Conservation (phyloP, 2,329 filamentous ascomycete species). For the Talaromyces sp. region DNA sequence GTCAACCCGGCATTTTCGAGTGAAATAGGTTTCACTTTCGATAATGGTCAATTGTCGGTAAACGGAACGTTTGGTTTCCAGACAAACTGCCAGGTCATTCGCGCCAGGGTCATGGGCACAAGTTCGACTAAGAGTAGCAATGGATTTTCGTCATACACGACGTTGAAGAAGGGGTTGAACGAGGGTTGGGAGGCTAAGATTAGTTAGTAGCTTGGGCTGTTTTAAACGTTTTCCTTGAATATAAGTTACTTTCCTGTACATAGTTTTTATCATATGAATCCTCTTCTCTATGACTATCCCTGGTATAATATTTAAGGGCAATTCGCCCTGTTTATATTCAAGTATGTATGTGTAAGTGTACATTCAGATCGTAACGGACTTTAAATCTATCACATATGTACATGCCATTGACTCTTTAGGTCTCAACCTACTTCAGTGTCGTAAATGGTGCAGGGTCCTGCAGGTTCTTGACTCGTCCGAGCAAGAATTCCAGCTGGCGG, state of each 20-base stretch:
- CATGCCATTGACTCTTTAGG: neutral
- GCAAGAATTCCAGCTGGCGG: slow-evolving; percentile 69
- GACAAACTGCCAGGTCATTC: slow-evolving; percentile 25
- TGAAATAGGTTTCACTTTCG: slow-evolving; percentile 56
- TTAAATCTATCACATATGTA: neutral
- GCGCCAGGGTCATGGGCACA: slow-evolving; percentile 27
- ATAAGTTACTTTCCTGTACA: neutral
- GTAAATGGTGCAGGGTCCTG: slow-evolving; percentile 6
- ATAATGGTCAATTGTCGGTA: slow-evolving; percentile 37
- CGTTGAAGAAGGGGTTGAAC: neutral
- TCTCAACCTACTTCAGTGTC: neutral
- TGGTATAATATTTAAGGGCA: neutral
- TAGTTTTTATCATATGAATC: neutral
- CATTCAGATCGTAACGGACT: neutral
- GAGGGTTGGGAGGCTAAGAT: neutral
- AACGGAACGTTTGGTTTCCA: slow-evolving; percentile 25
- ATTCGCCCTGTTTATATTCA: neutral
- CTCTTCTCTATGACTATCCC: neutral
- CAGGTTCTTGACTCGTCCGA: slow-evolving; percentile 52
- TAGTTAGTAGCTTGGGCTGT: neutral
- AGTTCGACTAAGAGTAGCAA: neutral
- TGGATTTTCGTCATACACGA: neutral
- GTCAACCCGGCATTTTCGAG: slow-evolving; percentile 57
- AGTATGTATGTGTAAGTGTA: neutral
- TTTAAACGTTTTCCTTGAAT: neutral